Conservation (phyloP, 2,329 filamentous ascomycete genomes). For the Cladobotryum protrusum region DNA sequence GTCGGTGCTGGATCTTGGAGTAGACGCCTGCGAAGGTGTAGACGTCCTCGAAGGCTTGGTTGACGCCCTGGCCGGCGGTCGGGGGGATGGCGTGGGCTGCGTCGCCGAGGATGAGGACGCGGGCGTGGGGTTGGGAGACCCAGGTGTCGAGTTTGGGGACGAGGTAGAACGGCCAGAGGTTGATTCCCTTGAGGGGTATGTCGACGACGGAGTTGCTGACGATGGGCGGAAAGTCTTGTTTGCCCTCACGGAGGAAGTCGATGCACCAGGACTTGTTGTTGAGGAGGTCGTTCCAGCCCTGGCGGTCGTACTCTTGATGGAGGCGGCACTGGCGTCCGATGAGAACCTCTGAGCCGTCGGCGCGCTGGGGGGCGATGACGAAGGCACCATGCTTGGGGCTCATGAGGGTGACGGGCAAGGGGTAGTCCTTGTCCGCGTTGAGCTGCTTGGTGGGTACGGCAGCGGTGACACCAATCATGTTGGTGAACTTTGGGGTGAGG, state of each 20-base stretch:
- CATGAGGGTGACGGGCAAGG: conserved; percentile 38
- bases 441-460: conserved; percentile 32
- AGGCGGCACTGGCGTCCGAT: conserved; percentile 39
- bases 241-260: conserved; percentile 28
- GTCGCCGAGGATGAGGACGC: conserved; percentile 42
- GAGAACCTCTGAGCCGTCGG: conserved; percentile 42
- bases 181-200: conserved; percentile 29
- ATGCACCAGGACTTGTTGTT: conserved; percentile 32
- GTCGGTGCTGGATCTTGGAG: conserved; percentile 20
- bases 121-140: conserved; percentile 19
- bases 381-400: conserved; percentile 39
- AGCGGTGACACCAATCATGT: conserved; percentile 35
- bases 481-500: conserved; percentile 43
- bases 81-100: conserved; percentile 44
- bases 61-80: conserved; percentile 40
- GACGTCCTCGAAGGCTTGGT: conserved; percentile 45
- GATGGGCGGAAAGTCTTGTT: conserved; percentile 30
- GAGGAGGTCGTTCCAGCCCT: conserved; percentile 36
- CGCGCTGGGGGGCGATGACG: conserved; percentile 42
- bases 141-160: conserved; percentile 41
- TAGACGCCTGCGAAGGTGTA: conserved; percentile 38
- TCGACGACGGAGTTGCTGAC: conserved; percentile 28
- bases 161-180: conserved; percentile 44
- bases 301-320: conserved; percentile 28
- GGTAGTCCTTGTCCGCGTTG: conserved; percentile 27